A percentile compares a stretch with the other conserved stretches of the same genome.
These are phyloP conservation scores for Capronia epimyces DNA, from an alignment of 2,329 filamentous ascomycete genomes.

Conservation along the genomic window DNA sequence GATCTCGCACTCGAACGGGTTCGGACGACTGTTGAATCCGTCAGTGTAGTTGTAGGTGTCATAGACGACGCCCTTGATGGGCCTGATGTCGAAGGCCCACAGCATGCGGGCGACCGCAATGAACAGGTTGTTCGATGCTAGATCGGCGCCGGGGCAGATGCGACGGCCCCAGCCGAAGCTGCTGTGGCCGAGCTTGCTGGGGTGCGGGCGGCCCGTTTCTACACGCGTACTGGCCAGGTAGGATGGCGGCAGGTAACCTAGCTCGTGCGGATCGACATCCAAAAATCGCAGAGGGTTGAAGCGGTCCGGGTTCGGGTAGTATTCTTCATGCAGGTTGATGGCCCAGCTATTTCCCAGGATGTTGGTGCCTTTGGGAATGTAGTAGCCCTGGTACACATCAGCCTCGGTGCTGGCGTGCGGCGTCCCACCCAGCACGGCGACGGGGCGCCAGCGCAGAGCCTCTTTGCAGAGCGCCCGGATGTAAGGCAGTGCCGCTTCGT, in stretches of 20 bases:
- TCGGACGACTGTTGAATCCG: constrained; percentile 23
- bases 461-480: constrained; percentile 41
- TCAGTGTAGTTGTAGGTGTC: constrained; percentile 24
- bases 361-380: constrained; percentile 45
- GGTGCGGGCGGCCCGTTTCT: constrained; percentile 27
- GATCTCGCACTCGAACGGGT: constrained; percentile 22
- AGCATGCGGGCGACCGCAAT: constrained; percentile 57
- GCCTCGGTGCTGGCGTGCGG: constrained; percentile 24
- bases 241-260: constrained; percentile 47
- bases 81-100: constrained; percentile 47
- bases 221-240: constrained; percentile 48
- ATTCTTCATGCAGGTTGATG: constrained; percentile 48
- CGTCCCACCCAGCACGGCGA: constrained; percentile 30
- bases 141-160: constrained; percentile 28
- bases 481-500: constrained; percentile 36
- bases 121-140: constrained; percentile 36
- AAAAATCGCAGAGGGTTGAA: constrained; percentile 54
- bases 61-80: constrained; percentile 18
- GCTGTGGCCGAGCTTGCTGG: constrained; percentile 24
- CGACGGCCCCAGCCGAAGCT: constrained; percentile 29
- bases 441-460: constrained; percentile 43
- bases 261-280: constrained; percentile 47
- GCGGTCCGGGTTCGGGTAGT: constrained; percentile 48
- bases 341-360: constrained; percentile 42
- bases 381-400: constrained; percentile 39